Conservation (phyloP, 257 asterid species). For the Solanum gandarillasii region DNA sequence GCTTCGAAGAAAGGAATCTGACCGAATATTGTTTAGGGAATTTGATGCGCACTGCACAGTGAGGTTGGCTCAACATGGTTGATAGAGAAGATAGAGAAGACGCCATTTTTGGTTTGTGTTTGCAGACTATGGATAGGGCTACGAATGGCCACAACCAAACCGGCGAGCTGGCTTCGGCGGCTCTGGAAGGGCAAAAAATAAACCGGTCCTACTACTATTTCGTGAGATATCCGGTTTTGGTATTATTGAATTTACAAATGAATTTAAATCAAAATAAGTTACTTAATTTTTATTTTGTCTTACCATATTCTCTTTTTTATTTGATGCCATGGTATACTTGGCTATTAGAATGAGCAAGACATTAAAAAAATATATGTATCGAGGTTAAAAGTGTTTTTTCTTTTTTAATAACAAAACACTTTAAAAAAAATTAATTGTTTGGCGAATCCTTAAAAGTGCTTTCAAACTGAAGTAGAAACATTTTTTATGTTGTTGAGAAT, state of each 20-base stretch:
- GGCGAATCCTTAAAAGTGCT: no score
- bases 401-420: no score
- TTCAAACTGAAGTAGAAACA: no score
- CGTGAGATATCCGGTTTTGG: neutral
- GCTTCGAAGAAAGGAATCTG: slow-evolving; percentile 31
- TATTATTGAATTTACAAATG: no score
- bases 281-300: neutral
- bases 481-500: no score
- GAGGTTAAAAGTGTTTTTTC: no score
- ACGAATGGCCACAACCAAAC: neutral
- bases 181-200: neutral
- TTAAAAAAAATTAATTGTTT: no score
- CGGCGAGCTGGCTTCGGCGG: neutral
- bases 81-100: slow-evolving; percentile 58
- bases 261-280: no score
- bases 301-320: neutral
- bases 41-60: slow-evolving; percentile 23
- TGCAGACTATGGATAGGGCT: neutral
- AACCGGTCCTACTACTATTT: neutral
- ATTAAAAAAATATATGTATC: no score
- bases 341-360: no score
- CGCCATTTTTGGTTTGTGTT: slow-evolving; percentile 1
- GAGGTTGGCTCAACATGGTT: slow-evolving; percentile 46
- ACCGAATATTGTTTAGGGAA: slow-evolving; percentile 41
- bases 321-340: no score